These are phyloP conservation scores for Botryotinia narcissicola DNA, from an alignment of 2,329 filamentous ascomycete species.

Conservation along the genomic window DNA sequence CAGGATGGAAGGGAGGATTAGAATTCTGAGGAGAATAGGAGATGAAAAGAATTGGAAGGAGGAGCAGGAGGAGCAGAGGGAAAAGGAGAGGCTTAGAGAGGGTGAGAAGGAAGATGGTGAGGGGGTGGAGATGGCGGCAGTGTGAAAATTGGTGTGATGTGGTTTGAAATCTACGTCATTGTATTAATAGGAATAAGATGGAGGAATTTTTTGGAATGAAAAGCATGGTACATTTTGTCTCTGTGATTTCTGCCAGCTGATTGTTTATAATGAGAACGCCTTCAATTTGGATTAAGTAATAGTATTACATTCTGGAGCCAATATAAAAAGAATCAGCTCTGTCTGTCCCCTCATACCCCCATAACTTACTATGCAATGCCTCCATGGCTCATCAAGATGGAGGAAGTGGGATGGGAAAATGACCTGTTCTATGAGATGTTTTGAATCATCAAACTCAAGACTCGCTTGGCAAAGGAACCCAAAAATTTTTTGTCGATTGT, in stretches of 20 bases:
- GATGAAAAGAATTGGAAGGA: conserved; percentile 13
- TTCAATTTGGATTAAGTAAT: neutral
- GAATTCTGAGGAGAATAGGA: conserved; percentile 32
- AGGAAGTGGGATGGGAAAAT: neutral
- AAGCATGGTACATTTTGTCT: neutral
- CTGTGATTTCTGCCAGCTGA: neutral
- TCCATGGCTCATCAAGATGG: neutral
- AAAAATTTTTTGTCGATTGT: neutral
- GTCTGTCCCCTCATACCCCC: neutral
- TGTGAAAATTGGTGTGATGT: neutral
- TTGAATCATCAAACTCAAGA: neutral
- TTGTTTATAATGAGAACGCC: neutral
- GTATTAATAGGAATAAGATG: neutral
- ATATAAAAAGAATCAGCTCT: neutral
- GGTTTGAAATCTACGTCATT: neutral
- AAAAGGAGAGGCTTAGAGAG: neutral
- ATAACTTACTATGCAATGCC: neutral
- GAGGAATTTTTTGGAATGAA: neutral
- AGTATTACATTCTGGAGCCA: neutral
- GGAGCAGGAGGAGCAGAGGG: neutral
- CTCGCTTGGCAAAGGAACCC: neutral
- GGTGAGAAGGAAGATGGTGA: neutral
- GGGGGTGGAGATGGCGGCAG: too few relatives aligned
- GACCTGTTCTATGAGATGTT: neutral
- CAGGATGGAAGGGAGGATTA: conserved; percentile 51